A percentile compares a stretch with the other conserved stretches of the same genome.
Conservation (phyloP, 78 protist genomes). For the Polysphondylium violaceum region DNA sequence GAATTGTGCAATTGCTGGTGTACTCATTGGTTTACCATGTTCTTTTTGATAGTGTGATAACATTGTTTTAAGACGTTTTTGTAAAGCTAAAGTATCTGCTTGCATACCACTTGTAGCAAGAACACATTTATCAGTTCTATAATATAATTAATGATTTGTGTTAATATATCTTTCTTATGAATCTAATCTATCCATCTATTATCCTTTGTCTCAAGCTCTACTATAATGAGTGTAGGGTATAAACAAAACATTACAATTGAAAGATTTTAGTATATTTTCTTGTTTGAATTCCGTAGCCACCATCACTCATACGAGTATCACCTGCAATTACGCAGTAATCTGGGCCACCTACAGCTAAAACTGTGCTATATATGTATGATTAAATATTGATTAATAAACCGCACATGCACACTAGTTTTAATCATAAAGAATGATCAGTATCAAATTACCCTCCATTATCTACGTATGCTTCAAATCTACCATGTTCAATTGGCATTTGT, state of each 20-base stretch:
- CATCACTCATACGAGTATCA: slow-evolving; percentile 97
- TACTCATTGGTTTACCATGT: slow-evolving; percentile 85
- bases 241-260: slow-evolving; percentile 73
- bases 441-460: slow-evolving; percentile 82
- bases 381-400: not conserved
- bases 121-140: slow-evolving; percentile 84
- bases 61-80: slow-evolving; percentile 86
- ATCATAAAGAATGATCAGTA: not conserved
- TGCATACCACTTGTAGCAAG: slow-evolving; percentile 96
- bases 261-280: slow-evolving; percentile 90
- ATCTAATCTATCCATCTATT: too few species aligned
- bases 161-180: too few species aligned
- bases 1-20: slow-evolving; percentile 93
- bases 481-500: slow-evolving; percentile 59
- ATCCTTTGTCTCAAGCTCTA: not conserved
- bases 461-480: slow-evolving; percentile 78
- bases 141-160: not conserved
- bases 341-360: slow-evolving; percentile 95
- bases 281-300: slow-evolving; percentile 93
- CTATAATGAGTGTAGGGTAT: too few species aligned
- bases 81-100: slow-evolving; percentile 93
- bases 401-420: not conserved
- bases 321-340: slow-evolving; percentile 98
- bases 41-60: slow-evolving; percentile 80
- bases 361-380: slow-evolving; percentile 80